A percentile compares a stretch with the other conserved stretches of the same genome.
Evolutionary conservation across 768 basidiomycete species (phyloP).

Genomic region (Lactifluus hygrophoroides): DNA sequence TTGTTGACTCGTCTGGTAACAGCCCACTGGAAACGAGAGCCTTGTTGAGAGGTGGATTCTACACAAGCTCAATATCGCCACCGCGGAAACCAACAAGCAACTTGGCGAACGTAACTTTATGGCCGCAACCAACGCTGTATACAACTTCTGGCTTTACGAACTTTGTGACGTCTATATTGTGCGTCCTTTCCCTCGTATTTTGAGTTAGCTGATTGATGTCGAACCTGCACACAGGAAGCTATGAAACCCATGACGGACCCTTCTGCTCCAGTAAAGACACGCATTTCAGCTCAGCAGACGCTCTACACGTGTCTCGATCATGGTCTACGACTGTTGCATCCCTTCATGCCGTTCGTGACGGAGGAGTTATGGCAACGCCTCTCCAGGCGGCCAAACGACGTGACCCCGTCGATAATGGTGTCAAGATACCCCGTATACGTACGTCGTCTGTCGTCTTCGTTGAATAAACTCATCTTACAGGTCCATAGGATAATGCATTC

Average conservation of each 20-base stretch:
- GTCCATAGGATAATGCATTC: constrained; percentile 40
- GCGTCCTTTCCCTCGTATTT: constrained; percentile 24
- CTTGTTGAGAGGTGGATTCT: constrained; percentile 94
- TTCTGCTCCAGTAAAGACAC: constrained; percentile 48
- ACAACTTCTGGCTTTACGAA: constrained; percentile 98
- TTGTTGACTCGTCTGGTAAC: background rate
- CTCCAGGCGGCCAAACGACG: constrained; percentile 74
- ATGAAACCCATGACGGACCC: constrained; percentile 97
- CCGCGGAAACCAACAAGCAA: constrained; percentile 63
- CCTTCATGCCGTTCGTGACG: constrained; percentile 98
- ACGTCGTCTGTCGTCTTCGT: constrained; percentile 27
- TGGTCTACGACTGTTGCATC: constrained; percentile 85
- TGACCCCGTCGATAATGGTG: constrained; percentile 84
- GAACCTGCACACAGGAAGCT: constrained; percentile 61
- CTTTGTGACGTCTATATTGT: constrained; percentile 99
- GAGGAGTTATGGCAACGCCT: constrained; percentile 98
- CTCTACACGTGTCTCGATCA: constrained; percentile 90
- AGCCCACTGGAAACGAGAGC: constrained; percentile 86
- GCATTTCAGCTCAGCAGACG: constrained; percentile 87
- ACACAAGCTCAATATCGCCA: constrained; percentile 83
- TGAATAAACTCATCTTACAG: background rate
- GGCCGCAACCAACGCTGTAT: constrained; percentile 71
- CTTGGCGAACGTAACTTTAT: constrained; percentile 86
- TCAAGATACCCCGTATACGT: constrained; percentile 75
- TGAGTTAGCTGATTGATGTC: background rate